Base-by-base conservation (phyloP, 1,284 basidiomycete genomes). In the Boletellus deceptivus region DNA sequence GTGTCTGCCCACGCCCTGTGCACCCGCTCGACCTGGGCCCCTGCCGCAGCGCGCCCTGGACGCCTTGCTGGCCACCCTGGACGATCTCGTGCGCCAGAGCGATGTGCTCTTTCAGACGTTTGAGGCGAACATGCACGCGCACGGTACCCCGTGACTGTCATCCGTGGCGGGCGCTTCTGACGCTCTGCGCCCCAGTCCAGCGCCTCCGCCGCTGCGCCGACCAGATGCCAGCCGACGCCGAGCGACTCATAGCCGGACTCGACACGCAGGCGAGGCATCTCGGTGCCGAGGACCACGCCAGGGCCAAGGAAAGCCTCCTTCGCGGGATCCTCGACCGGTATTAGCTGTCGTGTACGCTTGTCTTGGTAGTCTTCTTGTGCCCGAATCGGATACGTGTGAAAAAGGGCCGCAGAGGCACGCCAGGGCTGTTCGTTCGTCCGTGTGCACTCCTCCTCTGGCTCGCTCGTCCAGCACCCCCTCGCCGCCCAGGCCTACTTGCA, bases 281-380 rank as follows among this genome's bases (percentile, higher is more conserved):
- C 10, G 58, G 67, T 17, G 65, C 63, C 40, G 53, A 71, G 37
- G 68, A 71, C 38, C 59, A 63, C 27, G 61, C 63, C 46, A 71
- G 53, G 37, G 66, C 68, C 31, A 71, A 71, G 36, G 65, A 67
- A 49, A 71, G 55, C 46, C 63, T 67, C 13, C 65, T 67, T 11
- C 64, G 65, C 13, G 66, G 68, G 17, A 67, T 67, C 29, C 55
- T 67, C 16, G 65, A 71, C 51, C 68, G 68, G 46, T 67, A 67
- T 54, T 67, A 52, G 58, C 34, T n/a, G 18, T 10, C 1, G 11
- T 31, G 29, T 29, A 50, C 18, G 16, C 44, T 63, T 61, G 49
- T 36, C 7, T 45, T 42, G 33, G 37, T 27, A 49, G 39, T 46
- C 18, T 8, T 8, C 27, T 33, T 13, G 29, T 4, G 41, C 17